Conservation (phyloP, 192 early-diverging fungal genomes). For the Entomortierella chlamydospora region DNA sequence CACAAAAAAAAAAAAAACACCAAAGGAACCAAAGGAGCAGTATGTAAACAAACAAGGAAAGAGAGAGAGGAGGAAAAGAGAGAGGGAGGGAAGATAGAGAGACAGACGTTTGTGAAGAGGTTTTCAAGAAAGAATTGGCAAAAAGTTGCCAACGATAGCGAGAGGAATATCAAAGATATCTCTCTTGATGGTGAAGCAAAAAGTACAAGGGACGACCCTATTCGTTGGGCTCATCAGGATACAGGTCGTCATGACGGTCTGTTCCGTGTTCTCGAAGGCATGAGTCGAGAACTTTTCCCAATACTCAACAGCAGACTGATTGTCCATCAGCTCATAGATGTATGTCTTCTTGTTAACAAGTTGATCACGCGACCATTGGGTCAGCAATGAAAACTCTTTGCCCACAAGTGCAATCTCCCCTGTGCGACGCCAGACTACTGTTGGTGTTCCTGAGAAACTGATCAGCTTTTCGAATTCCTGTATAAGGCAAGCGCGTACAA, state of each 20-base stretch:
- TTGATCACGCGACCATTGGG: slow-evolving; percentile 89
- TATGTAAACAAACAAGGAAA: too few species aligned
- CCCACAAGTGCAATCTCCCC: slow-evolving; percentile 96
- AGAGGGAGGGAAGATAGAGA: too few species aligned
- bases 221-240: slow-evolving; percentile 80
- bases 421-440: slow-evolving; percentile 96
- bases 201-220: slow-evolving; percentile 85
- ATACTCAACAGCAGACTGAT: slow-evolving; percentile 91
- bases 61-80: too few species aligned
- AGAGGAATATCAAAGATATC: slow-evolving; percentile 97
- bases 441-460: slow-evolving; percentile 93
- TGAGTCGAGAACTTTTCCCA: slow-evolving; percentile 95
- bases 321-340: slow-evolving; percentile 95
- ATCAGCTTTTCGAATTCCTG: slow-evolving; percentile 97
- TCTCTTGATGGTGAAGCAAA: slow-evolving; percentile 96
- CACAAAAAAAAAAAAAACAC: too few species aligned
- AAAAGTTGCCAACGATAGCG: slow-evolving; percentile 81
- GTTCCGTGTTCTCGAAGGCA: slow-evolving; percentile 94
- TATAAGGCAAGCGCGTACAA: not conserved
- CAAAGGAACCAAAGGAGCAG: too few species aligned
- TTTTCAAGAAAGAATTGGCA: slow-evolving; percentile 49
- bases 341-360: slow-evolving; percentile 82
- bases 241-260: slow-evolving; percentile 90
- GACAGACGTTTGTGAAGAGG: too few species aligned
- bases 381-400: slow-evolving; percentile 95